Base-by-base conservation (phyloP, 1,139 yeast genomes). In the Pneumocystis jirovecii region DNA sequence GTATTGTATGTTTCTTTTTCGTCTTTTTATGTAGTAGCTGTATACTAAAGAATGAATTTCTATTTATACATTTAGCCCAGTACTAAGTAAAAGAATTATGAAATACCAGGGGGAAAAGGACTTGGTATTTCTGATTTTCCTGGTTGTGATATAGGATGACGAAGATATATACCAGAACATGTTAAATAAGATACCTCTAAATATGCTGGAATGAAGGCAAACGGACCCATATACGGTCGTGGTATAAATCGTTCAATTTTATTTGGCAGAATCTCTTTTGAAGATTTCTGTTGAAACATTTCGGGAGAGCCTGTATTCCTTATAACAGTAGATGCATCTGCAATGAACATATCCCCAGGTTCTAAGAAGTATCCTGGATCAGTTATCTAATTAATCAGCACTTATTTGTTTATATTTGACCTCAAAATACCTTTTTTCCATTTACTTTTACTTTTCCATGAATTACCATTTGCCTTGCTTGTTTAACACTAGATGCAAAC, bases 61-160 rank as follows among this genome's bases (percentile, higher is more conserved):
- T 50, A 12, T 25, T 15, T 25, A 25, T 25, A 19, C 19, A 3
- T 12, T 50, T 50, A 50, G 57, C 3, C 21, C 25, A 3, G 10
- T 25, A 50, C 19, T 3, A 45, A 19, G 15, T 40, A 50, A 50
- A 2, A 12, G 4, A 25, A 2, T 25, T 10, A 12, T 12, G 21
- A 50, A 21, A 50, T 50, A 50, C 57, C 86, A 69, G 85, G 81
- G 62, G 87, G 86, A 77, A 87, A 89, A 65, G 98, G 98, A 64
- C 96, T 81, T 68, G 93, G 89, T 66, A 93, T 96, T 78, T 93
- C 98, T 40, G 97, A 88, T 73, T 88, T 91, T 64, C 96, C 97
- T 15, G 97, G 97, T 76, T 97, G 84, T 15, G 97, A 96, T 66
- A 93, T 91, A 19, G 98, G 98, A 75, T 93, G 96, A 77, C 97